Evolutionary conservation across 257 asterid species (phyloP), one percentile per base, ranked within the genome.

Genomic region (Solanum corneliomulleri): DNA sequence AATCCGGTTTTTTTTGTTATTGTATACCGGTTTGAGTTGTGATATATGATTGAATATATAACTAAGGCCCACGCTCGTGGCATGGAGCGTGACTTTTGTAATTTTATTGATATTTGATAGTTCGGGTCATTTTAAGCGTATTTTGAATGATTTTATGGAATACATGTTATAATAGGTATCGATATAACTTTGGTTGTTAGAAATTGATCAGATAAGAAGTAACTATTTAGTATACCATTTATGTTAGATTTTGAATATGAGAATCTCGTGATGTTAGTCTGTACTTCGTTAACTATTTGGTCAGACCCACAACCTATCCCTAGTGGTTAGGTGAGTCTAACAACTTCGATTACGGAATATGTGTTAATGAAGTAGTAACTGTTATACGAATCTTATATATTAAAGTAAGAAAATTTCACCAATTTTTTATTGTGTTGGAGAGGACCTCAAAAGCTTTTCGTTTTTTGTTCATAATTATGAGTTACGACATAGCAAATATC

Each of bases 181-280:
- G 70, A 62, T 1, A 62, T 62, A n/a, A 4, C 7, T 4, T 5
- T n/a, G 4, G 0, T 0, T 11, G 3, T 23, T 15, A 62, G 4
- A 62, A 2, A 23, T 23, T 10, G 27, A 23, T 23, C 1, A 62
- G 3, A 23, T 62, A 0, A 0, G 0, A 62, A 23, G 3, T 10
- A 62, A 62, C 1, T 11, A 62, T 10, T n/a, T 62, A 9, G 3
- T 62, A 3, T 10, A 23, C 23, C 5, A 1, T n/a, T 7, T n/a
- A 4, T 62, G 31, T n/a, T 62, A 11, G 8, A 0, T 9, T n/a
- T 10, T 62, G 70, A n/a, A 62, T 0, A 1, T 11, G 70, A 62
- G 16, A 62, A 62, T 0, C 33, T n/a, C 2, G 0, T n/a, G 16
- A 1, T n/a, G 1, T 62, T 4, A 62, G 0, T 1, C 0, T 62